Evolutionary conservation across 805 yeast species (phyloP), one percentile per base, ranked within the genome.

Genomic region (Nakazawaea siamensis): DNA sequence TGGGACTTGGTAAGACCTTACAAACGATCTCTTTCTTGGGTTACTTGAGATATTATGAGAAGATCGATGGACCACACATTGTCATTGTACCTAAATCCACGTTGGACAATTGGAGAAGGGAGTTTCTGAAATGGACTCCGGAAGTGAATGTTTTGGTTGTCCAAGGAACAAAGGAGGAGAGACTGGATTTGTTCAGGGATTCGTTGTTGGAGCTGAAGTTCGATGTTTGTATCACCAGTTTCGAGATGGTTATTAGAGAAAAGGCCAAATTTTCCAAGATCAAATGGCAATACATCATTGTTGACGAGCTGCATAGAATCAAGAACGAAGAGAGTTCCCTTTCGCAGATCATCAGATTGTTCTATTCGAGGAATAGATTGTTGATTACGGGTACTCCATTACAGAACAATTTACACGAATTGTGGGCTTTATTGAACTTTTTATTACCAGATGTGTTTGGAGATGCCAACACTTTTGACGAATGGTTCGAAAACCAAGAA

Each of bases 271-370:
- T 92, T 47, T 82, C 82, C 48, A 86, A 82, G 54, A 62, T 90
- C 39, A 78, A 81, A 33, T 90, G 97, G 97, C 88, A 88, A 58
- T 90, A 90, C 55, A 78, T 92, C 37, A 70, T 92, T 15, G 85
- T 90, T 34, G 98, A 90, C 61, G 97, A 88, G 58, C 97, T 97
- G 2, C 98, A 90, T 57, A 74, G 97, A 54, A 90, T 90, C 54
- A 90, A 90, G 53, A 92, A 92, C 54, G 97, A 92, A 52, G 94
- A 85, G 50, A 80, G 94, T 45, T 79, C 92, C 25, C 64, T 90
- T 33, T 86, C 97, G 2, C 97, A 90, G 57, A 88, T 92, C 43
- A 88, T 92, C 40, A 73, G 97, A 44, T 57, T 87, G 18, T 87
- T 90, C 52, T 82, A 83, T 52, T 85, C 96, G 13, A 74, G 78